phyloP scores from a whole-genome alignment of 345 rosid genomes.

The Salix viminalis region DNA sequence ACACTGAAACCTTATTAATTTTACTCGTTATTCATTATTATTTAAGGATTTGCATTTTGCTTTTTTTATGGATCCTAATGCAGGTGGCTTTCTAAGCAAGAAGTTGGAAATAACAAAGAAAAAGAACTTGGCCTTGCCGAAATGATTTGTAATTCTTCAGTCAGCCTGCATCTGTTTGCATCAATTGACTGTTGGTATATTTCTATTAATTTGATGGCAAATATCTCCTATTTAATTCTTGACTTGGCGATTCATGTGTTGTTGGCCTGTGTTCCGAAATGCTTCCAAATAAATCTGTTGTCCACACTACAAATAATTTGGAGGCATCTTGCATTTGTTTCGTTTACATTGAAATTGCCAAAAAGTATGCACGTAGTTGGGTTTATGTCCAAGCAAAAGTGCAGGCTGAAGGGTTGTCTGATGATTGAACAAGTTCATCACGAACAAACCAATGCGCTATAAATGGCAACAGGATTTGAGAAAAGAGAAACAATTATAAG shows the following conservation, averaged over 20 bases:
- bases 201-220: not conserved
- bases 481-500: not conserved
- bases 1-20: not conserved
- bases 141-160: slow-evolving; percentile 21
- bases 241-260: not conserved
- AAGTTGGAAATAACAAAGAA: slow-evolving; percentile 27
- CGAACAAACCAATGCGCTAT: no score
- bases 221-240: not conserved
- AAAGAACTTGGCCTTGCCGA: slow-evolving; percentile 24
- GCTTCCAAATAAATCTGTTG: not conserved
- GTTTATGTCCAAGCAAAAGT: no score
- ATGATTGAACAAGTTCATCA: no score
- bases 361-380: no score
- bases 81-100: slow-evolving; percentile 46
- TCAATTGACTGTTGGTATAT: not conserved
- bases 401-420: no score
- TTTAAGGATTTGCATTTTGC: not conserved
- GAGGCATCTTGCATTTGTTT: no score
- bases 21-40: not conserved
- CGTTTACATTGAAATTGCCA: no score
- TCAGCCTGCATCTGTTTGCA: not conserved
- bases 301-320: not conserved
- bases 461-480: not conserved
- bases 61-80: slow-evolving; percentile 8
- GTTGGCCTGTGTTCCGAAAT: not conserved